Evolutionary conservation across 495 filamentous ascomycete species (phyloP).

Genomic region (Lepidopterella palustris): DNA sequence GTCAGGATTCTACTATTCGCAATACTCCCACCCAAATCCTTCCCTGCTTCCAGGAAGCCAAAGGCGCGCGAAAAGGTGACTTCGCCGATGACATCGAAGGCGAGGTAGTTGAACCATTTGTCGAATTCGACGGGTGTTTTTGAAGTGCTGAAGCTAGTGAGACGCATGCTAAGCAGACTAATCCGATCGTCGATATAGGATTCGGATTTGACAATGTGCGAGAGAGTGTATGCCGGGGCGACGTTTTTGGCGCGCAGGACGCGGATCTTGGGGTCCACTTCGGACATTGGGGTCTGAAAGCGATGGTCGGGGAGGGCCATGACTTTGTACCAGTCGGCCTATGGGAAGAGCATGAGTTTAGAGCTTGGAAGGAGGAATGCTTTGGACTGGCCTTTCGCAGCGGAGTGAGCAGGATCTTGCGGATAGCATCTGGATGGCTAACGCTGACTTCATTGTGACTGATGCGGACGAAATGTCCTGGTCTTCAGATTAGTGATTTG

Average conservation of each 20-base stretch:
- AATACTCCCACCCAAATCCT: conserved; percentile 40
- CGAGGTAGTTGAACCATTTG: conserved; percentile 38
- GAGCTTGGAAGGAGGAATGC: conserved; percentile 29
- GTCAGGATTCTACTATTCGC: conserved; percentile 1
- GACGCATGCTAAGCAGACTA: conserved; percentile 29
- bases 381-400: conserved; percentile 22
- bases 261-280: conserved; percentile 36
- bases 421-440: conserved; percentile 42
- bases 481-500: background rate
- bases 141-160: conserved; percentile 29
- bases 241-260: conserved; percentile 36
- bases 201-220: conserved; percentile 41
- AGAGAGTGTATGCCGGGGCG: conserved; percentile 37
- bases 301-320: conserved; percentile 39
- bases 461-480: conserved; percentile 45
- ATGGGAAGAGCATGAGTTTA: conserved; percentile 19
- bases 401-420: conserved; percentile 19
- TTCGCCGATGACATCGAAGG: conserved; percentile 37
- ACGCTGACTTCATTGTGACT: conserved; percentile 45
- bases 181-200: conserved; percentile 37
- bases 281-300: conserved; percentile 44
- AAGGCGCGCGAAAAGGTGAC: conserved; percentile 32
- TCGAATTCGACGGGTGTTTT: conserved; percentile 31
- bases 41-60: conserved; percentile 40
- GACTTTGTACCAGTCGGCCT: conserved; percentile 31